These are phyloP conservation scores for Terfezia boudieri DNA, from an alignment of 495 filamentous ascomycete species.

Conservation along the genomic window DNA sequence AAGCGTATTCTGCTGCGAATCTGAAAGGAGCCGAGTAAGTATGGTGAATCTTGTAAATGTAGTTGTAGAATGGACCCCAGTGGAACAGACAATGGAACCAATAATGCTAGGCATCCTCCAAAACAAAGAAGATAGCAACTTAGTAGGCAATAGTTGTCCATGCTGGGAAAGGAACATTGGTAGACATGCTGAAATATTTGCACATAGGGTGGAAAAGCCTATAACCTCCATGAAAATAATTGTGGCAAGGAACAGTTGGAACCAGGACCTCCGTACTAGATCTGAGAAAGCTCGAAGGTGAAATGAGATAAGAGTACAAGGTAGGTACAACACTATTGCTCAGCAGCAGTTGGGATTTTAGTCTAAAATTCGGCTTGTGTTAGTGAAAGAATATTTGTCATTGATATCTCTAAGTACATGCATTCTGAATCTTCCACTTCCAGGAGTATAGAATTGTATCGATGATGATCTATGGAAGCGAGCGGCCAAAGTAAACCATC, in stretches of 20 bases:
- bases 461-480: constrained; percentile 82
- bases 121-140: constrained; percentile 79
- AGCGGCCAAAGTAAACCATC: constrained; percentile 77
- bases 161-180: constrained; percentile 71
- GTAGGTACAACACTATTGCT: constrained; percentile 84
- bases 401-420: constrained; percentile 23
- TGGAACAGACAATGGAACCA: constrained; percentile 87
- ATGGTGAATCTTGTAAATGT: constrained; percentile 96
- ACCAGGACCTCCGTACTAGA: constrained; percentile 37
- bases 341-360: constrained; percentile 70
- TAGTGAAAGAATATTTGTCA: constrained; percentile 2
- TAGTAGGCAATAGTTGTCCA: constrained; percentile 72
- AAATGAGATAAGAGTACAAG: constrained; percentile 84
- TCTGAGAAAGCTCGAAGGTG: constrained; percentile 92
- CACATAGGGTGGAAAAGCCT: constrained; percentile 89
- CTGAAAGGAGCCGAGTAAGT: constrained; percentile 95
- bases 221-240: neutral
- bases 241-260: constrained; percentile 20
- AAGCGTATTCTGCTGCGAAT: constrained; percentile 90
- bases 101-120: constrained; percentile 98
- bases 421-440: constrained; percentile 82
- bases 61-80: constrained; percentile 84
- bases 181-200: constrained; percentile 71
- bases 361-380: constrained; percentile 26
- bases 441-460: constrained; percentile 68